phyloP scores from a whole-genome alignment of 129 eudicot genomes.

The Ambrosia trifida region DNA sequence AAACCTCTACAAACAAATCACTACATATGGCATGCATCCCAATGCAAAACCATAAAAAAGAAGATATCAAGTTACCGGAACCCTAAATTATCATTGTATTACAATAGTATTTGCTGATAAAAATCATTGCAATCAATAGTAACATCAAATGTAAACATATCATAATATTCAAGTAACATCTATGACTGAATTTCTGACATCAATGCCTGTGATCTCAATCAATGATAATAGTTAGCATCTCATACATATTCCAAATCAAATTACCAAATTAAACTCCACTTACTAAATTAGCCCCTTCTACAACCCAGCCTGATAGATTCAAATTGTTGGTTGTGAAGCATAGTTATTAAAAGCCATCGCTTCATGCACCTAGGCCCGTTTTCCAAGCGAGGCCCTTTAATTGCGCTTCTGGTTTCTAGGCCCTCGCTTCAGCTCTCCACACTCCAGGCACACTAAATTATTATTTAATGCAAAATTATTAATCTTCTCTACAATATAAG shows the following conservation, averaged over 20 bases:
- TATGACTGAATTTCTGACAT: constrained; percentile 43
- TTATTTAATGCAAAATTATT: too few relatives aligned
- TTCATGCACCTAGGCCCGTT: too few relatives aligned
- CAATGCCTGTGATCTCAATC: constrained; percentile 48
- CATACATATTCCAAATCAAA: constrained; percentile 12
- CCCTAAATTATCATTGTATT: not conserved
- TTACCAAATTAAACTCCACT: not conserved
- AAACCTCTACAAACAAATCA: not conserved
- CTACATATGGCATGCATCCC: not conserved
- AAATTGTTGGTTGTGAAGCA: not conserved
- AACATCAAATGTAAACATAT: too few relatives aligned
- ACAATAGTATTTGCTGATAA: too few relatives aligned
- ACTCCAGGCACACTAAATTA: too few relatives aligned
- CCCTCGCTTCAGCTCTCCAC: too few relatives aligned
- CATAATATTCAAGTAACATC: constrained; percentile 28
- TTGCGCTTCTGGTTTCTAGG: too few relatives aligned
- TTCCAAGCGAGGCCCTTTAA: too few relatives aligned
- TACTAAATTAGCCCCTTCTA: not conserved
- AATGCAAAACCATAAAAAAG: not conserved
- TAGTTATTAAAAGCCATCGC: too few relatives aligned
- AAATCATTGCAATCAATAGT: too few relatives aligned
- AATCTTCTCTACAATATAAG: too few relatives aligned
- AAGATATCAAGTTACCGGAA: not conserved
- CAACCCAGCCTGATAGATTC: not conserved
- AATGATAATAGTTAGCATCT: not conserved